These are phyloP conservation scores for Aureobasidium sp. DNA, from an alignment of 2,329 filamentous ascomycete species.

Conservation along the genomic window DNA sequence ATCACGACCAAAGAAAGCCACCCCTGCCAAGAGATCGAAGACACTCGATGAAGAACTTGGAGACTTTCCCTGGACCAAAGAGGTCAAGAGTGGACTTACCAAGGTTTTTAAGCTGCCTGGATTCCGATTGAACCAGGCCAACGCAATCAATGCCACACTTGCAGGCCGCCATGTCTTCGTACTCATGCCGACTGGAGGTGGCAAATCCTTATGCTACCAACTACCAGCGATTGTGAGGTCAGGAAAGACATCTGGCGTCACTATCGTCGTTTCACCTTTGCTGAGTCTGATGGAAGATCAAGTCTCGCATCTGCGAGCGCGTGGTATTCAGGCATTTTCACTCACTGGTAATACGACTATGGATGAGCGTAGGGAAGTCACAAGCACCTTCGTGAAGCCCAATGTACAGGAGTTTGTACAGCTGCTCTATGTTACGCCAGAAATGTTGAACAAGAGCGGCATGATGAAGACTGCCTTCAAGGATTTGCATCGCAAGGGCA, in stretches of 20 bases:
- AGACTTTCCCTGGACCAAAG: conserved; percentile 72
- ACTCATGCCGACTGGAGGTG: conserved; percentile 94
- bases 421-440: conserved; percentile 89
- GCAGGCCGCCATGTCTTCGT: conserved; percentile 85
- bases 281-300: conserved; percentile 97
- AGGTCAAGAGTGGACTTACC: conserved; percentile 73
- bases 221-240: conserved; percentile 76
- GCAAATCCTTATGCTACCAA: conserved; percentile 96
- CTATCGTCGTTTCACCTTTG: conserved; percentile 88
- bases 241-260: conserved; percentile 78
- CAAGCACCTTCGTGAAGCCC: conserved; percentile 54
- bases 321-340: conserved; percentile 71
- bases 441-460: conserved; percentile 84
- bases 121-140: conserved; percentile 85
- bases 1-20: conserved; percentile 13
- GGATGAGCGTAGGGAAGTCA: conserved; percentile 58
- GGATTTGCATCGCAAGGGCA: conserved; percentile 59
- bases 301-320: conserved; percentile 67
- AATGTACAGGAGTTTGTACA: conserved; percentile 72
- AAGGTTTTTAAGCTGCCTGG: conserved; percentile 77
- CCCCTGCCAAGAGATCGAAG: conserved; percentile 17
- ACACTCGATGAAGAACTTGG: conserved; percentile 35
- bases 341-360: conserved; percentile 69
- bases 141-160: conserved; percentile 92
- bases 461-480: conserved; percentile 60